Evolutionary conservation across 192 early-diverging fungal species (phyloP).

Genomic region (Coemansia sp.): DNA sequence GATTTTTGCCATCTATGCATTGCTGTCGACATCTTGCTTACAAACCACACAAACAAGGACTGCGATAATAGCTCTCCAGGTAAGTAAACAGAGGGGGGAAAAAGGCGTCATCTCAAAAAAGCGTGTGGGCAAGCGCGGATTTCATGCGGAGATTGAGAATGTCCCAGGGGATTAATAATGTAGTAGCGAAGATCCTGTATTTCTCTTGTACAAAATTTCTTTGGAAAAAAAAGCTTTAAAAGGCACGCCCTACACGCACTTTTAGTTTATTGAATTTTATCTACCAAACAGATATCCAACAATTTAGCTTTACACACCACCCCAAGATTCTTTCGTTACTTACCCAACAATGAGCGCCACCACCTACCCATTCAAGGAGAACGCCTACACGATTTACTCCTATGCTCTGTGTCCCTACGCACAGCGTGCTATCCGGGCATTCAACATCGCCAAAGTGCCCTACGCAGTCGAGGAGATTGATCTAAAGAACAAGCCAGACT

Average conservation of each 20-base stretch:
- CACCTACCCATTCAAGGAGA: conserved; percentile 32
- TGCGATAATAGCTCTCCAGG: no score
- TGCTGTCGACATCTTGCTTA: conserved; percentile 2
- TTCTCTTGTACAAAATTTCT: no score
- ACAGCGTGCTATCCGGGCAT: conserved; percentile 66
- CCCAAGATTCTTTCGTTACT: neutral
- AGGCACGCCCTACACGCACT: no score
- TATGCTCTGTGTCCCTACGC: conserved; percentile 67
- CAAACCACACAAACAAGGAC: neutral
- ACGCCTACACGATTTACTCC: conserved; percentile 62
- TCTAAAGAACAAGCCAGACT: conserved; percentile 64
- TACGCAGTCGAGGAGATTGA: conserved; percentile 67
- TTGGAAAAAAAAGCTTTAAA: neutral
- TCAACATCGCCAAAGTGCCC: conserved; percentile 59
- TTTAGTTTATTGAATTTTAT: neutral
- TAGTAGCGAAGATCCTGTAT: neutral
- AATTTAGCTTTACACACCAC: neutral
- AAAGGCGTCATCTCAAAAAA: no score
- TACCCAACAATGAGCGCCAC: conserved; percentile 14
- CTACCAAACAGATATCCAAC: neutral
- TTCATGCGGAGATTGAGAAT: neutral
- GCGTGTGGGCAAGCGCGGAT: neutral
- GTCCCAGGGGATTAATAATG: neutral
- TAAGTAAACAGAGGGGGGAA: neutral
- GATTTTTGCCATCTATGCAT: neutral